Base-by-base conservation (phyloP, 108 stramenopile genomes). In the Craspedostauros australis region DNA sequence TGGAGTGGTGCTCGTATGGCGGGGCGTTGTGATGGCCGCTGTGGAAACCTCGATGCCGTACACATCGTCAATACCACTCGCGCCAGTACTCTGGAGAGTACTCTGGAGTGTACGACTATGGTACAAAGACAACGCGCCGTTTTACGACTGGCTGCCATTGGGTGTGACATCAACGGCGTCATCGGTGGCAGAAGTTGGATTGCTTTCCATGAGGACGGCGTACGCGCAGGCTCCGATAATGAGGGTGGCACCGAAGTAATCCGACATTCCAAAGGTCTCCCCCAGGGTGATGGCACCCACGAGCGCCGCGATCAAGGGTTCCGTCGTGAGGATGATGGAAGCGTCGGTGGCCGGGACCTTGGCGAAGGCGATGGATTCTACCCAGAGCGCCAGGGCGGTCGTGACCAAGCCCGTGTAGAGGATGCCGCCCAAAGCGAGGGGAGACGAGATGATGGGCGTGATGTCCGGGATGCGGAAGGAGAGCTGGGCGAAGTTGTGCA, bases 311-410 rank as follows among this genome's bases (percentile, higher is more conserved):
- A 79, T 75, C 26, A 86, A 46, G 20, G 85, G 85, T 56, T 86
- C 85, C 0, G 80, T 77, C 7, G 85, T 86, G 18, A 86, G 39
- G 50, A 86, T 86, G 36, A 86, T 47, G 9, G 75, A 75, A 0
- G 81, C 81, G 54, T 86, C 85, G 27, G 77, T 82, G 12, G 81
- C 81, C 2, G 80, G 79, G 8, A 86, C 80, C 18, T 72, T 57
- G 20, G 63, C 65, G 53, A 86, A 86, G 19, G 80, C 81, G 46
- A 76, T 62, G 14, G 78, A 75, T 46, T 80, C 74, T 4, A 86
- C 57, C 85, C 85, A 86, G 29, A 86, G 34, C 24, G 79, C 75
- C 24, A 76, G 33, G 0, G 85, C 78, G 3, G 85, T 86, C 23
- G 81, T 82, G 4, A 86, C 32, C 29, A 86, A 48, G 9, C 85